Evolutionary conservation across 768 basidiomycete species (phyloP), one percentile per base, ranked within the genome.

Genomic region (Lactarius akahatsu): DNA sequence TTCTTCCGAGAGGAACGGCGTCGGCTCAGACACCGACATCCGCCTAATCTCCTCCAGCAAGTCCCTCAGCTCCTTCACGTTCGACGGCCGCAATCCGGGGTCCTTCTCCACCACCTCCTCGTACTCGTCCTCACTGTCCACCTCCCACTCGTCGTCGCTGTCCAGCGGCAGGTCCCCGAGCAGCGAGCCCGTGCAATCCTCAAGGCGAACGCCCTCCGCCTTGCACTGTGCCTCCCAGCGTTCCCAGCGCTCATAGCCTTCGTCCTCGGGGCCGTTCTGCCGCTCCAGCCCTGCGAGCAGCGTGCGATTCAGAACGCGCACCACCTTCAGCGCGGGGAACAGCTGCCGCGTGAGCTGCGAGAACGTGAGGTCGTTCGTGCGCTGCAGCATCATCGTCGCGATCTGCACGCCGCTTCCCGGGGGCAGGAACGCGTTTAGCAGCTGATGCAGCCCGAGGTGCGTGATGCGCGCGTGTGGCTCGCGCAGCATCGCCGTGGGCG

Each of bases 181-280:
- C 60, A 79, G 70, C 15, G 78, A 83, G 0, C 89, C 90, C 0
- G 91, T 91, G 71, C 90, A 92, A 74, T 92, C 91, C 75, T 92
- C 90, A 59, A 92, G 73, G 52, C 86, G 75, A 5, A 91, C 76
- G 0, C 83, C 81, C 73, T 82, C 78, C 23, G 70, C 67, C 0
- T 76, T 68, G 68, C 84, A 88, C 70, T 76, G 78, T 16, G 79
- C 79, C 83, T 85, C 89, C 91, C 91, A 92, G 57, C 80, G 77
- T 69, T 86, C 85, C 86, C 89, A 92, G 36, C 90, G 77, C 65
- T 82, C 79, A 62, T 73, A 78, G 8, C 78, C 66, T 73, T 74
- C 66, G 58, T 71, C 68, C 41, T 78, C 61, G 72, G 90, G 74
- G 71, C 90, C 76, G 78, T 83, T 59, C 71, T 82, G 76, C 20